Conservation (phyloP, 1,284 basidiomycete species). For the Uromyces viciae-fabae region DNA sequence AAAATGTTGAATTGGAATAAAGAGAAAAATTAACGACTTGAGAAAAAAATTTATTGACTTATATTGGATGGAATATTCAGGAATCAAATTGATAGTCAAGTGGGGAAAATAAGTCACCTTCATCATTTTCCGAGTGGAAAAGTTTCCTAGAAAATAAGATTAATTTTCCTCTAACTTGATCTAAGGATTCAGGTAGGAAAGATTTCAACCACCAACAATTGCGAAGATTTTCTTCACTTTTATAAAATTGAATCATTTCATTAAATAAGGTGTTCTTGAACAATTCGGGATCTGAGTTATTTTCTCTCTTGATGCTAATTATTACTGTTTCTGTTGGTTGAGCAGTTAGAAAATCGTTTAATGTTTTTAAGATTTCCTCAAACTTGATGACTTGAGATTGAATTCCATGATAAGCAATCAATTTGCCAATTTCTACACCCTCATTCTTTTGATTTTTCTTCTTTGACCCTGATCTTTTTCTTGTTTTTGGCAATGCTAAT, state of each 20-base stretch:
- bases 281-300: conserved; percentile 2
- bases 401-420: conserved; percentile 37
- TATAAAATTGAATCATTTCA: conserved; percentile 8
- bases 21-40: not conserved
- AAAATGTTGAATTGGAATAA: not conserved
- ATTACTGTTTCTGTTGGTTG: conserved; percentile 29
- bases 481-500: conserved; percentile 28
- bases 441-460: not conserved
- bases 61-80: too few species aligned
- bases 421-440: not conserved
- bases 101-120: too few species aligned
- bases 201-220: conserved; percentile 32
- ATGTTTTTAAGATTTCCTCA: conserved; percentile 2
- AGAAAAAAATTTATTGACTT: too few species aligned
- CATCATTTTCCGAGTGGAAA: not conserved
- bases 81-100: too few species aligned
- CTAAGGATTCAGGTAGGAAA: conserved; percentile 23
- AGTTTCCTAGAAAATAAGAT: conserved; percentile 28
- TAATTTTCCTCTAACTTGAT: conserved; percentile 35
- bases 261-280: conserved; percentile 14
- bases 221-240: conserved; percentile 11
- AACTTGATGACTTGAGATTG: conserved; percentile 35
- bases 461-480: not conserved
- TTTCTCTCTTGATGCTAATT: conserved; percentile 35
- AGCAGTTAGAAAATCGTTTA: conserved; percentile 6